A percentile compares a stretch with the other conserved stretches of the same genome.
These are phyloP conservation scores for Verbena officinalis DNA, from an alignment of 257 asterid genomes.

Conservation along the genomic window DNA sequence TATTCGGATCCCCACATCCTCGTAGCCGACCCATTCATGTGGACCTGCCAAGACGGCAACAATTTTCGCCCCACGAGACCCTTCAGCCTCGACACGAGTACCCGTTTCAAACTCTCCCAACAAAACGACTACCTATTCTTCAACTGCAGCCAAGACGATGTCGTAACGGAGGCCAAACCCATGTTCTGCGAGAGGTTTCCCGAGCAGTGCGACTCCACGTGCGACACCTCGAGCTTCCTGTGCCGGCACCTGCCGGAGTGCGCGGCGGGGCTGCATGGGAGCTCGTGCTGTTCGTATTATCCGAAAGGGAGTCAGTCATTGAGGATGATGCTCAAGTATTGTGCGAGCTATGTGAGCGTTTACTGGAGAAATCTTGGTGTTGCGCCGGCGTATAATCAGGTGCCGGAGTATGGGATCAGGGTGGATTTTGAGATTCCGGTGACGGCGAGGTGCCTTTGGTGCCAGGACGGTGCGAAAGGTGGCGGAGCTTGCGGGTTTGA, in stretches of 20 bases:
- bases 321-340: constrained; percentile 80
- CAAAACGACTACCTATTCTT: constrained; percentile 88
- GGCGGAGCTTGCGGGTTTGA: constrained; percentile 85
- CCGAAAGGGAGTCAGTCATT: constrained; percentile 85
- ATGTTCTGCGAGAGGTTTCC: constrained; percentile 79
- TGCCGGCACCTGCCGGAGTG: constrained; percentile 84
- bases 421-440: constrained; percentile 90
- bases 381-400: constrained; percentile 63
- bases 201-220: constrained; percentile 86
- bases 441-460: constrained; percentile 61
- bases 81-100: constrained; percentile 85
- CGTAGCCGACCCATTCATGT: constrained; percentile 72
- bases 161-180: constrained; percentile 74
- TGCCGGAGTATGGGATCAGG: constrained; percentile 82
- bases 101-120: constrained; percentile 60
- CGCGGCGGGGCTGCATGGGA: constrained; percentile 40
- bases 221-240: constrained; percentile 82
- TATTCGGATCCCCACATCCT: constrained; percentile 83
- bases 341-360: constrained; percentile 65
- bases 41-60: constrained; percentile 72
- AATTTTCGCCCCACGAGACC: constrained; percentile 72
- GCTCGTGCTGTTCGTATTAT: constrained; percentile 83
- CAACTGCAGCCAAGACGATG: constrained; percentile 78
- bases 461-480: constrained; percentile 63
- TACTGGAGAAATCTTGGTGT: constrained; percentile 81